Percentiles rank a stretch among this genome's conserved stretches.
phyloP scores from a whole-genome alignment of 2,329 filamentous ascomycete species.

The Diaporthe ilicicola region DNA sequence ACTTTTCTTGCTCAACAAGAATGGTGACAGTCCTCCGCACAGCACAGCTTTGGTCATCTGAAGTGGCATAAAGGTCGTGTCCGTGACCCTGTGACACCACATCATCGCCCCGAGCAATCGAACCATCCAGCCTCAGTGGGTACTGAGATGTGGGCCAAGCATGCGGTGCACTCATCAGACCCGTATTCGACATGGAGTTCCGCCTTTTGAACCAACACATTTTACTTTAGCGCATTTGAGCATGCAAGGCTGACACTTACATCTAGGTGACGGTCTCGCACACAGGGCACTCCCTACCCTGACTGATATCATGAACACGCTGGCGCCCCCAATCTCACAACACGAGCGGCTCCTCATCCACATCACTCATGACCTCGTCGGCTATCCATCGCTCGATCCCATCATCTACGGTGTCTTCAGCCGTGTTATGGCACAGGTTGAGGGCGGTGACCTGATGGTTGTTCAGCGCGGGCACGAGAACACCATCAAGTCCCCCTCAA shows the following conservation, averaged over 20 bases:
- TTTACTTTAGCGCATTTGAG: neutral
- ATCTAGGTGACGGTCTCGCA: slow-evolving; percentile 82
- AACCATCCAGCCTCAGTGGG: neutral
- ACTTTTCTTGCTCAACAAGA: neutral
- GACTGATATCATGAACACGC: slow-evolving; percentile 91
- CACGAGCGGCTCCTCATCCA: slow-evolving; percentile 98
- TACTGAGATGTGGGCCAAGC: slow-evolving; percentile 1
- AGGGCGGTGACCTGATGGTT: slow-evolving; percentile 93
- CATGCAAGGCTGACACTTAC: slow-evolving; percentile 20
- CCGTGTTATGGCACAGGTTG: slow-evolving; percentile 98
- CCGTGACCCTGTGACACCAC: neutral
- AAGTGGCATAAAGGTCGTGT: neutral
- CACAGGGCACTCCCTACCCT: slow-evolving; percentile 92
- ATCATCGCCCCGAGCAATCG: neutral
- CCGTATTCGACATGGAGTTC: neutral
- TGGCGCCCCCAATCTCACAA: slow-evolving; percentile 94
- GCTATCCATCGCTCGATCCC: slow-evolving; percentile 93
- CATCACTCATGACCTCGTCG: slow-evolving; percentile 93
- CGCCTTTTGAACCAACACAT: neutral
- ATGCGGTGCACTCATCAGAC: slow-evolving; percentile 1
- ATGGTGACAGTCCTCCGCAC: neutral
- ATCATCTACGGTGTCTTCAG: slow-evolving; percentile 92
- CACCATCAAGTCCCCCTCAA: slow-evolving; percentile 63
- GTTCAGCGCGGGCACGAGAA: slow-evolving; percentile 93
- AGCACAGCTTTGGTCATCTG: neutral